Percentiles rank a stretch among this genome's conserved stretches.
These are phyloP conservation scores for Rhazya stricta DNA, from an alignment of 257 asterid species.

Conservation along the genomic window DNA sequence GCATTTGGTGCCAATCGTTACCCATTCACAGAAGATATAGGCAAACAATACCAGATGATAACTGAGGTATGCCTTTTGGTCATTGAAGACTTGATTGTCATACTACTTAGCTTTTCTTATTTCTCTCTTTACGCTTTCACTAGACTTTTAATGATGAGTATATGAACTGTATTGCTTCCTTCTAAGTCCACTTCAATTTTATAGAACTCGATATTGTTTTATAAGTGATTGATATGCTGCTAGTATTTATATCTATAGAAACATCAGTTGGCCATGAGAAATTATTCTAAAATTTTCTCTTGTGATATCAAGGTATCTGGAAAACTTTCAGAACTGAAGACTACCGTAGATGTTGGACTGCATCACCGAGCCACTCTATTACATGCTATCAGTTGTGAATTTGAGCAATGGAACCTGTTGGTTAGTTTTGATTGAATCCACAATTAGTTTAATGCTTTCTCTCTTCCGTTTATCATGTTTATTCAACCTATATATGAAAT, in stretches of 20 bases:
- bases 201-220: background rate
- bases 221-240: background rate
- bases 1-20: slow-evolving; percentile 67
- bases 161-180: background rate
- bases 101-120: background rate
- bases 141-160: background rate
- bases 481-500: background rate
- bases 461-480: background rate
- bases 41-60: slow-evolving; percentile 47
- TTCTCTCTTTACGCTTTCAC: background rate
- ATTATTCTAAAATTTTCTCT: slow-evolving; percentile 11
- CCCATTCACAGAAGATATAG: slow-evolving; percentile 48
- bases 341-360: slow-evolving; percentile 52
- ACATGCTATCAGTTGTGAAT: slow-evolving; percentile 41
- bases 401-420: slow-evolving; percentile 57
- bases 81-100: background rate
- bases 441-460: background rate
- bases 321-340: slow-evolving; percentile 55
- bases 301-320: slow-evolving; percentile 45
- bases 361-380: slow-evolving; percentile 39
- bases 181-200: background rate
- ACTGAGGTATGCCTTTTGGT: slow-evolving; percentile 35
- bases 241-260: background rate
- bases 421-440: slow-evolving; percentile 27
- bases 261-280: background rate